Percentiles rank a stretch among this genome's conserved stretches.
These are phyloP conservation scores for Tricholoma bakamatsutake DNA, from an alignment of 768 basidiomycete species.

Conservation along the genomic window DNA sequence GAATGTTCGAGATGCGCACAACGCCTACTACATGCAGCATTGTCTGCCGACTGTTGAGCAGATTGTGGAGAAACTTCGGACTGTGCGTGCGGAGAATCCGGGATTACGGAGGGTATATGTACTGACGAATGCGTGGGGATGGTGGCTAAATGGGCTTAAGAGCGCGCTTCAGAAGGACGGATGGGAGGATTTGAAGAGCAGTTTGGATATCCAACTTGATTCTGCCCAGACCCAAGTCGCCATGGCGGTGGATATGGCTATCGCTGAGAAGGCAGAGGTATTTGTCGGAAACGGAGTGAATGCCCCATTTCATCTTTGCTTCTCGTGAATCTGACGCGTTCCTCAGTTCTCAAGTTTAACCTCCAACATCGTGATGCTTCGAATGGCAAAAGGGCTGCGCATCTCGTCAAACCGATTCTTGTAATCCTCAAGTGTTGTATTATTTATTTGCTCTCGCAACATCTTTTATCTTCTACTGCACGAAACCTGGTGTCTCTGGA, in stretches of 20 bases:
- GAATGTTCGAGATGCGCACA: slow-evolving; percentile 11
- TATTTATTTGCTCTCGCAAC: slow-evolving; percentile 1
- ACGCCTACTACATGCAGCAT: slow-evolving; percentile 28
- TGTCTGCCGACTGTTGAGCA: slow-evolving; percentile 34
- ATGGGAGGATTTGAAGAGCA: slow-evolving; percentile 43
- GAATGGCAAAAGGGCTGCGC: slow-evolving; percentile 38
- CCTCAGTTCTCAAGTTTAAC: slow-evolving; percentile 43
- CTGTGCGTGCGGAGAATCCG: slow-evolving; percentile 23
- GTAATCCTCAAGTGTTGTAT: slow-evolving; percentile 17
- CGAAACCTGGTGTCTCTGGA: background rate
- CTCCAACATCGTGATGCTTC: slow-evolving; percentile 43
- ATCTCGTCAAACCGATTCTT: slow-evolving; percentile 35
- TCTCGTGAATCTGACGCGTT: background rate
- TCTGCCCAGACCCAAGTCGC: slow-evolving; percentile 40
- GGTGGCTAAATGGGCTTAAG: slow-evolving; percentile 34
- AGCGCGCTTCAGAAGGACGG: slow-evolving; percentile 36
- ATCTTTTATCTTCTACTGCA: background rate
- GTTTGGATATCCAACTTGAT: slow-evolving; percentile 35
- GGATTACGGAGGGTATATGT: slow-evolving; percentile 26
- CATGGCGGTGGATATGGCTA: slow-evolving; percentile 56
- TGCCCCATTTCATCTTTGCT: slow-evolving; percentile 9
- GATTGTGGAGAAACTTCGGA: slow-evolving; percentile 28
- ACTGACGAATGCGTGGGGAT: slow-evolving; percentile 46
- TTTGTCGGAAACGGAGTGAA: slow-evolving; percentile 59
- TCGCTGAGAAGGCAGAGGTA: slow-evolving; percentile 51